Evolutionary conservation across 2,329 filamentous ascomycete species (phyloP).

Genomic region (Pseudogymnoascus sp.): DNA sequence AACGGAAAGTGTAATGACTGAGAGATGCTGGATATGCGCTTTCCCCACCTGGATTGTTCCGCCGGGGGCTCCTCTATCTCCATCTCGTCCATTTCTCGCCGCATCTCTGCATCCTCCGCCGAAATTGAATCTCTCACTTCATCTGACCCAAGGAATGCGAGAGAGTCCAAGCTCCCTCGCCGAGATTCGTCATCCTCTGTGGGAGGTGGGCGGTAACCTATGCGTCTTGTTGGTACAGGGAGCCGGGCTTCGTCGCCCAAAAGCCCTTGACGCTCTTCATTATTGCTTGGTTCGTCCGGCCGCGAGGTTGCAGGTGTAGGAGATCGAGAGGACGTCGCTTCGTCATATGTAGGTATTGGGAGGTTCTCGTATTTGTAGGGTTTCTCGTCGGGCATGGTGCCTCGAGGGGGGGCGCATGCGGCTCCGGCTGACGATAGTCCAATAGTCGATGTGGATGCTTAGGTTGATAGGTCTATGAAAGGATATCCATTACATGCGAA

Average conservation of each 20-base stretch:
- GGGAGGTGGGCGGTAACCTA: conserved; percentile 68
- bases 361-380: conserved; percentile 48
- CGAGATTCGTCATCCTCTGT: conserved; percentile 66
- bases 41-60: conserved; percentile 31
- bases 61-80: conserved; percentile 65
- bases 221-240: conserved; percentile 34
- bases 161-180: conserved; percentile 24
- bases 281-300: conserved; percentile 54
- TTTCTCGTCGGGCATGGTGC: conserved; percentile 41
- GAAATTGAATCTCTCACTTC: conserved; percentile 40
- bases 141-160: conserved; percentile 43
- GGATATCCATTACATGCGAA: neutral
- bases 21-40: conserved; percentile 28
- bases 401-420: conserved; percentile 4
- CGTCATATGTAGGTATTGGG: conserved; percentile 77
- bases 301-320: conserved; percentile 53
- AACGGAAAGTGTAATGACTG: conserved; percentile 22
- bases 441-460: neutral
- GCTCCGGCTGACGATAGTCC: neutral
- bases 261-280: conserved; percentile 70
- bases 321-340: conserved; percentile 56
- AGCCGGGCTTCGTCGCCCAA: conserved; percentile 43
- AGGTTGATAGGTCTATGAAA: neutral
- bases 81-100: conserved; percentile 81
- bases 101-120: conserved; percentile 53